Percentiles rank a stretch among this genome's conserved stretches.
phyloP scores from a whole-genome alignment of 192 early-diverging fungal genomes.

The Coemansia guatemalensis region DNA sequence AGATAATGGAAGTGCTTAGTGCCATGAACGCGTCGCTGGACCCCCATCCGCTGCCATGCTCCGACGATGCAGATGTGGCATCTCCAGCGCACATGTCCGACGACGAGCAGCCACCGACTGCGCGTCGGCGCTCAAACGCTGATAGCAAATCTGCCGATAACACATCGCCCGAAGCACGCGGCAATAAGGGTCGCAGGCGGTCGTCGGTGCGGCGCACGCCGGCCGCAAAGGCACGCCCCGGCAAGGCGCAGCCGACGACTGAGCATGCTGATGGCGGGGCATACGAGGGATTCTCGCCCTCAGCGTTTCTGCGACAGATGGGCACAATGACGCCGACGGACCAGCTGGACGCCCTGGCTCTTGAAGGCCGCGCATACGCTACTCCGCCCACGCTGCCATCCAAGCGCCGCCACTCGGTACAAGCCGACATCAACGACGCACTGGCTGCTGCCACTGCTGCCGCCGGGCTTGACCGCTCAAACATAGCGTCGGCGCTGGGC shows the following conservation, averaged over 20 bases:
- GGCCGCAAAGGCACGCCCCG: constrained; percentile 6
- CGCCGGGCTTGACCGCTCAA: constrained; percentile 34
- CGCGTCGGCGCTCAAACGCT: not conserved
- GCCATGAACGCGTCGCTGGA: constrained; percentile 43
- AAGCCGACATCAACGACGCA: constrained; percentile 45
- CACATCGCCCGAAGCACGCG: not conserved
- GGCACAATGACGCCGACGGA: constrained; percentile 43
- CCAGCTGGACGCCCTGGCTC: constrained; percentile 51
- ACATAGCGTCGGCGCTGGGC: constrained; percentile 33
- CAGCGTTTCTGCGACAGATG: constrained; percentile 39
- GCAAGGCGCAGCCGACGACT: constrained; percentile 35
- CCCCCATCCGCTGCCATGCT: constrained; percentile 38
- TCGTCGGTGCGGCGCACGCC: constrained; percentile 11
- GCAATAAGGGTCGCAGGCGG: not conserved
- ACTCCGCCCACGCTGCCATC: constrained; percentile 46
- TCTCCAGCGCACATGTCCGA: not conserved
- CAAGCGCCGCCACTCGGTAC: constrained; percentile 49
- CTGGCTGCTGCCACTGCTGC: constrained; percentile 42
- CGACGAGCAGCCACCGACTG: too few species aligned
- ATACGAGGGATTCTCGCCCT: constrained; percentile 39
- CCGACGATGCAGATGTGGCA: constrained; percentile 12
- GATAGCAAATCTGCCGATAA: constrained; percentile 15
- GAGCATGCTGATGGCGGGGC: constrained; percentile 10
- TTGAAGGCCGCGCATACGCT: constrained; percentile 45
- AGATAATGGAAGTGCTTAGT: constrained; percentile 30